Percentiles rank a stretch among this genome's conserved stretches.
These are phyloP conservation scores for Phytophthora lateralis DNA, from an alignment of 352 stramenopile genomes.

Conservation along the genomic window DNA sequence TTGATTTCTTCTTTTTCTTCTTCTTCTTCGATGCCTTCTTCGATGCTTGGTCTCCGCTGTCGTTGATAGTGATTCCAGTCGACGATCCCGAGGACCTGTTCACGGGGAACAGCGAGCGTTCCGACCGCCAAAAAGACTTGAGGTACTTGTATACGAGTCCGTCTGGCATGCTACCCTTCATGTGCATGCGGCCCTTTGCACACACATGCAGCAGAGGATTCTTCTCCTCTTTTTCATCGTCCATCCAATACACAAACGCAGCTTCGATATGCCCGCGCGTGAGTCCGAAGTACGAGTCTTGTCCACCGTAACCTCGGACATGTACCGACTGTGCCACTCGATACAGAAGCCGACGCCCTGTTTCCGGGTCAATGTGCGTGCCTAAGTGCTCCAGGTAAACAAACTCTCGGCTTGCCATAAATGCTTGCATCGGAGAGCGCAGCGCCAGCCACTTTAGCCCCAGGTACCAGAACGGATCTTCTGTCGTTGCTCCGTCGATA, in stretches of 20 bases:
- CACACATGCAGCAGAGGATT: conserved; percentile 60
- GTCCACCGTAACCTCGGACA: conserved; percentile 59
- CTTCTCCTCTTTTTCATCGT: conserved; percentile 40
- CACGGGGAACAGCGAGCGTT: conserved; percentile 41
- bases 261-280: conserved; percentile 65
- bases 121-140: conserved; percentile 59
- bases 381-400: conserved; percentile 75
- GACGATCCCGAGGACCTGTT: conserved; percentile 35
- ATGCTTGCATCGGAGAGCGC: conserved; percentile 60
- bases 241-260: conserved; percentile 77
- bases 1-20: conserved; percentile 29
- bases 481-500: conserved; percentile 61
- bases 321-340: conserved; percentile 69
- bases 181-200: conserved; percentile 60
- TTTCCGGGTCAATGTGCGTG: conserved; percentile 51
- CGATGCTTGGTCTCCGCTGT: conserved; percentile 2
- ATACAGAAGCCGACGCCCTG: conserved; percentile 64
- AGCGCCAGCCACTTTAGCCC: conserved; percentile 79
- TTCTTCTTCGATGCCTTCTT: conserved; percentile 34
- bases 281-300: conserved; percentile 72
- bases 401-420: conserved; percentile 71
- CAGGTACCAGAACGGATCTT: conserved; percentile 80
- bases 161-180: conserved; percentile 65
- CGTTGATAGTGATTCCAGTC: conserved; percentile 21
- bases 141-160: conserved; percentile 65